Conservation (phyloP, 441 rosid genomes). For the Erodium chrysanthum region DNA sequence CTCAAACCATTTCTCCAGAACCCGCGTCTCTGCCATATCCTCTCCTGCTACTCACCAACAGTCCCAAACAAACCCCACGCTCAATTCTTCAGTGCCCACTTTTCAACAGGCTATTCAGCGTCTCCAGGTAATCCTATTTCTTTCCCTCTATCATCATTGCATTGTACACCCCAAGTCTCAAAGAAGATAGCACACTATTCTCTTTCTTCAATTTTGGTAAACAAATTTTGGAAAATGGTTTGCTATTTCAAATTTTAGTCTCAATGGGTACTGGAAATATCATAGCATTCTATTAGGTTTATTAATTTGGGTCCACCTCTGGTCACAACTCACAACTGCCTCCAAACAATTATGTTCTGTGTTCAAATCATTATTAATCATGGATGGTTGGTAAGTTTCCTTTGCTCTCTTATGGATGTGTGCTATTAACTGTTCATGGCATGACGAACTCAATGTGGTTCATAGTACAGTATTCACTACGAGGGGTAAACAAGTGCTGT, state of each 20-base stretch:
- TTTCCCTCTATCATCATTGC: neutral
- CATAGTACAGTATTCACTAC: neutral
- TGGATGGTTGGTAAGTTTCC: neutral
- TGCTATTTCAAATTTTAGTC: neutral
- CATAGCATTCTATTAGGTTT: neutral
- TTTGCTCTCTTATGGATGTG: neutral
- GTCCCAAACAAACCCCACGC: conserved; percentile 23
- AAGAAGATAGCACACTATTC: neutral
- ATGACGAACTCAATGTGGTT: neutral
- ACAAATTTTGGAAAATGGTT: neutral
- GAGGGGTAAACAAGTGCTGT: neutral
- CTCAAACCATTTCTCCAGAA: conserved; percentile 31
- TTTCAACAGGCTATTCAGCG: conserved; percentile 96
- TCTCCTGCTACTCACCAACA: conserved; percentile 36
- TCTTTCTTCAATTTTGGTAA: too few species aligned
- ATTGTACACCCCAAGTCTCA: neutral
- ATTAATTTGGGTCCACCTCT: neutral
- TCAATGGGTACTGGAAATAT: neutral
- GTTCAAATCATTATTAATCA: neutral
- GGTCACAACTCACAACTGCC: neutral
- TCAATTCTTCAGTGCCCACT: conserved; percentile 40
- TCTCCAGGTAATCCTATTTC: conserved; percentile 43
- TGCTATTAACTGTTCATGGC: neutral
- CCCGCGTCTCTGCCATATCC: conserved; percentile 31
- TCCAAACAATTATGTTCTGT: neutral